A percentile compares a stretch with the other conserved stretches of the same genome.
phyloP scores from a whole-genome alignment of 2,329 filamentous ascomycete species.

The Cercospora sp. region DNA sequence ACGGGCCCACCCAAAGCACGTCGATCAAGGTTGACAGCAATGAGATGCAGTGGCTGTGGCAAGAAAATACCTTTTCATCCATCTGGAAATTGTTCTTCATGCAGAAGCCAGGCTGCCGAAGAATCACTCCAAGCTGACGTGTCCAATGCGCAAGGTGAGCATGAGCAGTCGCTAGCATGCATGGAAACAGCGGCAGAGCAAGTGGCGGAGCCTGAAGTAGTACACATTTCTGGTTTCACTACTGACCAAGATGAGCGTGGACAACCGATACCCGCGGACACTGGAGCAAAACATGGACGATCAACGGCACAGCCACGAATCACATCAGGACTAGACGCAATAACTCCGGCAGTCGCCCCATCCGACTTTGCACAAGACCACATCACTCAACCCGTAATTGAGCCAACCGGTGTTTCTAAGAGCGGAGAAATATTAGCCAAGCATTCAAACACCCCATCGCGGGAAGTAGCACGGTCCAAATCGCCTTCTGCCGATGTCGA shows the following conservation, averaged over 20 bases:
- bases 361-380: background rate
- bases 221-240: background rate
- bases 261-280: background rate
- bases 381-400: background rate
- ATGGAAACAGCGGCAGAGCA: background rate
- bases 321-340: background rate
- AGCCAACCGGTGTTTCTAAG: background rate
- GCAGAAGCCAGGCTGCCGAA: conserved; percentile 1
- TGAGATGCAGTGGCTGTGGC: conserved; percentile 10
- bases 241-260: background rate
- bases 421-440: background rate
- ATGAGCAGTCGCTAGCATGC: background rate
- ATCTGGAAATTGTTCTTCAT: conserved; percentile 12
- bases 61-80: conserved; percentile 13
- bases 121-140: background rate
- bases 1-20: background rate
- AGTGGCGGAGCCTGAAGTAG: background rate
- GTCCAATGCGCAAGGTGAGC: background rate
- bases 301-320: background rate
- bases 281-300: background rate
- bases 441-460: background rate
- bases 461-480: background rate
- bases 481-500: background rate
- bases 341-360: background rate
- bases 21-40: background rate